Percentiles rank a stretch among this genome's conserved stretches.
Conservation (phyloP, 305 asterid genomes). For the Solanum hybrid region DNA sequence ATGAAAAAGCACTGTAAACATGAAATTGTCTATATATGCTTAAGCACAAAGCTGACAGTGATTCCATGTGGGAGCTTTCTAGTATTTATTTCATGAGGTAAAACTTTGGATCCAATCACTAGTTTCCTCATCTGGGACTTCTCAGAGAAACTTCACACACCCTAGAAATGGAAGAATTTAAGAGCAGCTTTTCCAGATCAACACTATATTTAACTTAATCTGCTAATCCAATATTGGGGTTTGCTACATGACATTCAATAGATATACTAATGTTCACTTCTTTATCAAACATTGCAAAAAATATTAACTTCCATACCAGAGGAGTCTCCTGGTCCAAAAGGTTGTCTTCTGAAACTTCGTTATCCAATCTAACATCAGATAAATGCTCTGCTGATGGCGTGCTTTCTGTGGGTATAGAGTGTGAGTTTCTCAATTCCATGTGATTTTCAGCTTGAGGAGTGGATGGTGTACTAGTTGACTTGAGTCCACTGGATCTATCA, state of each 20-base stretch:
- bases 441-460: constrained; percentile 81
- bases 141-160: background rate
- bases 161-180: constrained; percentile 1
- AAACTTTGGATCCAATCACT: background rate
- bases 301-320: constrained; percentile 43
- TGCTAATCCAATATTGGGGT: background rate
- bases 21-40: background rate
- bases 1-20: constrained; percentile 4
- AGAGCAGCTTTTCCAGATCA: background rate
- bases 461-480: constrained; percentile 74
- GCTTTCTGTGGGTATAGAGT: constrained; percentile 59
- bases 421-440: constrained; percentile 56
- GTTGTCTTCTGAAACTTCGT: constrained; percentile 48
- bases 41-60: constrained; percentile 11
- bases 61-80: background rate
- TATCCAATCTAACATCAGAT: constrained; percentile 41
- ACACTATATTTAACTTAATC: background rate
- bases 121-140: background rate
- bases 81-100: background rate
- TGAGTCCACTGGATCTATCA: constrained; percentile 88
- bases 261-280: background rate
- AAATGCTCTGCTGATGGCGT: constrained; percentile 48
- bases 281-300: background rate
- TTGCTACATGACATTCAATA: background rate
- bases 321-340: constrained; percentile 57